Percentiles rank a stretch among this genome's conserved stretches.
These are phyloP conservation scores for Xylaria cubensis DNA, from an alignment of 495 filamentous ascomycete species.

Conservation along the genomic window DNA sequence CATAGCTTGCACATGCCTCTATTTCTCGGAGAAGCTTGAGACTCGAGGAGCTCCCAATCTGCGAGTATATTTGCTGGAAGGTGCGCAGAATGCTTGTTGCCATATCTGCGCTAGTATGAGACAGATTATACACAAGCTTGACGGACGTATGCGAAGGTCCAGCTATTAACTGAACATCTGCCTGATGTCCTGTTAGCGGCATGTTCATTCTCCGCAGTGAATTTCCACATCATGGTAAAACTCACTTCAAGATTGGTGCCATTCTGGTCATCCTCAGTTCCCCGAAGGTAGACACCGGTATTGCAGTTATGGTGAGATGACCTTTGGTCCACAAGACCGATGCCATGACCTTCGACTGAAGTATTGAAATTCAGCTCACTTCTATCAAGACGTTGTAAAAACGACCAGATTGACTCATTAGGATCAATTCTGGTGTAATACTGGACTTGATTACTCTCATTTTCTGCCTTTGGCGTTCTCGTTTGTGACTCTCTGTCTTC, in stretches of 20 bases:
- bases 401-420: constrained; percentile 9
- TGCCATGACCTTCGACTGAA: constrained; percentile 8
- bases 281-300: constrained; percentile 14
- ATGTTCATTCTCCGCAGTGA: neutral
- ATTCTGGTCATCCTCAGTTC: neutral
- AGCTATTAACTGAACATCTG: constrained; percentile 16
- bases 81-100: constrained; percentile 22
- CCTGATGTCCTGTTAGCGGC: constrained; percentile 4
- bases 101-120: constrained; percentile 19
- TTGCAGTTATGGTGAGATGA: constrained; percentile 20
- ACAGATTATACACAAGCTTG: constrained; percentile 13
- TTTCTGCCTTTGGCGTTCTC: neutral
- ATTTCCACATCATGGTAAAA: neutral
- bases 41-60: neutral
- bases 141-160: constrained; percentile 10
- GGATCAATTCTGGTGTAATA: constrained; percentile 23
- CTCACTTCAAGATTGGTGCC: constrained; percentile 9
- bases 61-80: constrained; percentile 21
- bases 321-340: constrained; percentile 10
- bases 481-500: neutral
- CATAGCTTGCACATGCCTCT: constrained; percentile 14
- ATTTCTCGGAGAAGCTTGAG: constrained; percentile 9
- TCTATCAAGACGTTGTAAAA: constrained; percentile 19
- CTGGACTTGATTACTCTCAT: constrained; percentile 1
- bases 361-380: constrained; percentile 7